These are phyloP conservation scores for Obelidium mucronatum DNA, from an alignment of 192 early-diverging fungal genomes.

Conservation along the genomic window DNA sequence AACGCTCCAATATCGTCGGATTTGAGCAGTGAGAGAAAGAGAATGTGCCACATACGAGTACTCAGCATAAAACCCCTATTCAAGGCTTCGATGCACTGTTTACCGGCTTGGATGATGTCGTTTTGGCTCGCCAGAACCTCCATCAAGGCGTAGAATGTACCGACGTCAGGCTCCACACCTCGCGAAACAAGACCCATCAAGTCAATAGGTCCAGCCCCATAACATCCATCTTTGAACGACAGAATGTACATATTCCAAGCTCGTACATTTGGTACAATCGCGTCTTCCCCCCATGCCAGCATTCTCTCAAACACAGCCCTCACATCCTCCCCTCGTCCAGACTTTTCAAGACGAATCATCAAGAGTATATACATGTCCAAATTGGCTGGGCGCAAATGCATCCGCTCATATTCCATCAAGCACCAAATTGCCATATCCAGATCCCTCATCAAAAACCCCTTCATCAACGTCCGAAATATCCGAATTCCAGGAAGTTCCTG, in stretches of 20 bases:
- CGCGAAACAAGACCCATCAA: not conserved
- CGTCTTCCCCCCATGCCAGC: not conserved
- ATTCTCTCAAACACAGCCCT: not conserved
- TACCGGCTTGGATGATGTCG: not conserved
- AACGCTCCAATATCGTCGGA: not conserved
- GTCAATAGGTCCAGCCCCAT: not conserved
- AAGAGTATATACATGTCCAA: not conserved
- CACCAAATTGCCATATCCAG: not conserved
- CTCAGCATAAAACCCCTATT: not conserved
- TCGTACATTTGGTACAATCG: not conserved
- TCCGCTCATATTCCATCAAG: constrained; percentile 14
- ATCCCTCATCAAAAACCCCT: not conserved
- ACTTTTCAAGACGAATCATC: not conserved
- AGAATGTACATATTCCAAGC: constrained; percentile 8
- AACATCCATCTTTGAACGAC: not conserved
- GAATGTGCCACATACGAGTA: constrained; percentile 23
- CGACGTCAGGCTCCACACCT: constrained; percentile 7
- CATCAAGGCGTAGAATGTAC: constrained; percentile 17
- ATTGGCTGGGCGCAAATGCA: not conserved
- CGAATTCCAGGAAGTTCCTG: constrained; percentile 11
- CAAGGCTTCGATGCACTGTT: not conserved
- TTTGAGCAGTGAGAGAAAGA: not conserved
- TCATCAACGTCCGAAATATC: not conserved
- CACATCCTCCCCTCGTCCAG: not conserved
- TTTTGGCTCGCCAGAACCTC: not conserved